Percentiles rank a stretch among this genome's conserved stretches.
These are phyloP conservation scores for Rhizopogon rudus DNA, from an alignment of 768 basidiomycete species.

Conservation along the genomic window DNA sequence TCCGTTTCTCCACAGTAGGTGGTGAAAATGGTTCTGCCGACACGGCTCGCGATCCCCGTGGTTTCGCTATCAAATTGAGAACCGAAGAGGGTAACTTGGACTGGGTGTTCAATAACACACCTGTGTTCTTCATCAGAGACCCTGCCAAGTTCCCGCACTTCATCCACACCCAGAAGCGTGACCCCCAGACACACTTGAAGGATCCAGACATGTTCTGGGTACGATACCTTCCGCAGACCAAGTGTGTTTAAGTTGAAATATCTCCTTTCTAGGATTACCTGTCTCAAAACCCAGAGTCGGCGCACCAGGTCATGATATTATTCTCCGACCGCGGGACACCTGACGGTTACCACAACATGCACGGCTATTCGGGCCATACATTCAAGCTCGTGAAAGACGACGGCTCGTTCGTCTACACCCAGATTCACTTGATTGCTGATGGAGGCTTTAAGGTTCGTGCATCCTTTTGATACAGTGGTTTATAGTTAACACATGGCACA, in stretches of 20 bases:
- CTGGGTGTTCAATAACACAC: constrained; percentile 91
- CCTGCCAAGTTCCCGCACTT: constrained; percentile 90
- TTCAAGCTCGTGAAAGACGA: constrained; percentile 84
- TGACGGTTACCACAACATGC: constrained; percentile 79
- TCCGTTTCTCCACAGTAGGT: constrained; percentile 91
- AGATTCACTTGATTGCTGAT: constrained; percentile 77
- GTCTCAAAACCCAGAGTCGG: constrained; percentile 82
- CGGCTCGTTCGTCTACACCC: constrained; percentile 81
- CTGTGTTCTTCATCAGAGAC: constrained; percentile 87
- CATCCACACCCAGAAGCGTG: constrained; percentile 89
- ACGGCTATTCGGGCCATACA: constrained; percentile 93
- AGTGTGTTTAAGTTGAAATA: constrained; percentile 27
- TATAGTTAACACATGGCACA: constrained; percentile 23
- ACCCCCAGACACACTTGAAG: constrained; percentile 89
- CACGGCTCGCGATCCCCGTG: constrained; percentile 90
- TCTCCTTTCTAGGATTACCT: constrained; percentile 68
- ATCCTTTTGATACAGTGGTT: neutral
- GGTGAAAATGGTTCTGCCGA: constrained; percentile 88
- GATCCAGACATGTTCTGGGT: constrained; percentile 87
- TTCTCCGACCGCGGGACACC: constrained; percentile 97
- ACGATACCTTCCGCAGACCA: constrained; percentile 17
- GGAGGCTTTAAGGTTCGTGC: constrained; percentile 70
- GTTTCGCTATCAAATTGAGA: constrained; percentile 86
- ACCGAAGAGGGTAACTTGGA: constrained; percentile 92
- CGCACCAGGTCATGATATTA: constrained; percentile 84